Conservation (phyloP, 129 eudicot species). For the Flaveria ramosissima region DNA sequence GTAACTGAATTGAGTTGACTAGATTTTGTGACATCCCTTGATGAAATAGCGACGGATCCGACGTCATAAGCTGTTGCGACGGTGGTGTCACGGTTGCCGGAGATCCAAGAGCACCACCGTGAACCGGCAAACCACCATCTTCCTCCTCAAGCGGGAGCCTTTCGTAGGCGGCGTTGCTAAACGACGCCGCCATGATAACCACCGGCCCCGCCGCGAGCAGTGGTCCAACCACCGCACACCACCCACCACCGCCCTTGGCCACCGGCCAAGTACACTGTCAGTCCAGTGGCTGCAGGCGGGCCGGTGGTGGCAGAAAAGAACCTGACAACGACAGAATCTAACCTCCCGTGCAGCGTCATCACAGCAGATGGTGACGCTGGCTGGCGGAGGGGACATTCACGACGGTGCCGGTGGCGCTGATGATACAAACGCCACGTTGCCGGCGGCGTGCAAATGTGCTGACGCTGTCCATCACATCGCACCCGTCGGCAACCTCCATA, state of each 20-base stretch:
- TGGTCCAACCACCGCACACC: constrained; percentile 10
- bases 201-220: constrained; percentile 3
- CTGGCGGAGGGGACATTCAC: neutral
- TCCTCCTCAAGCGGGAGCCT: constrained; percentile 9
- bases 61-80: neutral
- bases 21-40: constrained; percentile 17
- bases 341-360: neutral
- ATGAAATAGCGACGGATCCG: constrained; percentile 11
- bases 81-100: neutral
- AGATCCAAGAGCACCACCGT: constrained; percentile 10
- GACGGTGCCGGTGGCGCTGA: constrained; percentile 10
- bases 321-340: constrained; percentile 8
- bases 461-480: constrained; percentile 11
- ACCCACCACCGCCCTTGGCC: constrained; percentile 24
- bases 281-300: neutral
- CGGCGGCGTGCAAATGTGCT: constrained; percentile 16
- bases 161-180: constrained; percentile 18
- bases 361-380: neutral
- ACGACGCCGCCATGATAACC: constrained; percentile 19
- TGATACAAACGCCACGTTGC: constrained; percentile 15
- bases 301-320: constrained; percentile 15
- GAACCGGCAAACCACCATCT: neutral
- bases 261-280: constrained; percentile 4
- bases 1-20: constrained; percentile 5
- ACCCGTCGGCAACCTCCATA: constrained; percentile 13